Evolutionary conservation across 1,284 basidiomycete genomes (phyloP).

Genomic region (Melampsora americana): DNA sequence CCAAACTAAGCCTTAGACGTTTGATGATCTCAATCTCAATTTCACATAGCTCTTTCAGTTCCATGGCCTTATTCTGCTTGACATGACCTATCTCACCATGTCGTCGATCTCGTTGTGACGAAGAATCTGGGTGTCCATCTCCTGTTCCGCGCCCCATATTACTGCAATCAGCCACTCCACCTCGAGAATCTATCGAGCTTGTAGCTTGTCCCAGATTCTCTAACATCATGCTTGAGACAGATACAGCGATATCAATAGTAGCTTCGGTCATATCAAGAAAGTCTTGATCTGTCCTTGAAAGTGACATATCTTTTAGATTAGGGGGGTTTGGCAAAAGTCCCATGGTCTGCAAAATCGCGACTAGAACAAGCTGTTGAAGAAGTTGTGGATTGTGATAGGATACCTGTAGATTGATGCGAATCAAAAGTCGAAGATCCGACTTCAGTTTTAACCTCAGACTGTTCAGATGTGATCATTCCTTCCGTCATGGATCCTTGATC

Average conservation of each 20-base stretch:
- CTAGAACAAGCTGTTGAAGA: too few species aligned
- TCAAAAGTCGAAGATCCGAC: not conserved
- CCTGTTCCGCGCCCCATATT: too few species aligned
- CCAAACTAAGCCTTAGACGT: conserved; percentile 18
- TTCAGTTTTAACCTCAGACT: not conserved
- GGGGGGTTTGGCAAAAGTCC: too few species aligned
- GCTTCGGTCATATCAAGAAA: conserved; percentile 57
- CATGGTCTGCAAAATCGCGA: too few species aligned
- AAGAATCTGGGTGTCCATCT: conserved; percentile 46
- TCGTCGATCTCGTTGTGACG: conserved; percentile 48
- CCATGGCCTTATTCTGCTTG: not conserved
- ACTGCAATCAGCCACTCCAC: conserved; percentile 32
- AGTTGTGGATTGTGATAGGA: too few species aligned
- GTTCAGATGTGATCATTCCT: too few species aligned
- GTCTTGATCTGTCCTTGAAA: conserved; percentile 56
- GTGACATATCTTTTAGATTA: conserved; percentile 13
- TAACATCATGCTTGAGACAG: conserved; percentile 57
- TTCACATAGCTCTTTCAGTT: conserved; percentile 39
- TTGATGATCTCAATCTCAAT: conserved; percentile 31
- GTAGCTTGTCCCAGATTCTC: conserved; percentile 55
- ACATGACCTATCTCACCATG: conserved; percentile 40
- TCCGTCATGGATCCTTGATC: not conserved
- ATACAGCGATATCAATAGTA: conserved; percentile 57
- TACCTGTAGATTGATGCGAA: not conserved
- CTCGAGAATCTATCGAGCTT: conserved; percentile 13